These are phyloP conservation scores for Boletus sp. DNA, from an alignment of 768 basidiomycete genomes.

Conservation along the genomic window DNA sequence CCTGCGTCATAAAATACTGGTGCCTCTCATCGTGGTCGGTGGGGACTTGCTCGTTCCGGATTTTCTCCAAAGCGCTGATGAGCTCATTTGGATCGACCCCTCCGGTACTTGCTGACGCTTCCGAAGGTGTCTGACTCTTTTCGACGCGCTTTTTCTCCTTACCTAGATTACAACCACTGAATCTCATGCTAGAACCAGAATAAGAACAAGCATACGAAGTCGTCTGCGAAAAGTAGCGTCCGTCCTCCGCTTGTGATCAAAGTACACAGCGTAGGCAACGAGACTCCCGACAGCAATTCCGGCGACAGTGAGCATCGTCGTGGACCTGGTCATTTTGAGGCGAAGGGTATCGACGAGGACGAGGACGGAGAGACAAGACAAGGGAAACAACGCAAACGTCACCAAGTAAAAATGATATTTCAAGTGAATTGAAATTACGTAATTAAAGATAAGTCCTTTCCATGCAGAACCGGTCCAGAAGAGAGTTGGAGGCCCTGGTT, in stretches of 20 bases:
- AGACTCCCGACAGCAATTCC: constrained; percentile 50
- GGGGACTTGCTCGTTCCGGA: constrained; percentile 69
- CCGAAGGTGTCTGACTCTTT: constrained; percentile 54
- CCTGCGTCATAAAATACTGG: constrained; percentile 87
- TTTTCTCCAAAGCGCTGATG: constrained; percentile 56
- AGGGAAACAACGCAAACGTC: constrained; percentile 1
- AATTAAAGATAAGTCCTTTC: constrained; percentile 14
- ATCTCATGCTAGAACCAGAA: neutral
- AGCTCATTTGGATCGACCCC: constrained; percentile 52
- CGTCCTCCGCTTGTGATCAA: constrained; percentile 91
- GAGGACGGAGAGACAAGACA: constrained; percentile 14
- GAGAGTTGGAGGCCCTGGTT: neutral
- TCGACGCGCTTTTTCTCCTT: constrained; percentile 90
- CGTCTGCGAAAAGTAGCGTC: constrained; percentile 84
- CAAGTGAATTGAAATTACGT: constrained; percentile 18
- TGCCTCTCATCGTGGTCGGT: constrained; percentile 74
- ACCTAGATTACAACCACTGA: constrained; percentile 43
- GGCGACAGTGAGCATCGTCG: constrained; percentile 40
- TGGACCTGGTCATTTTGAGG: constrained; percentile 30
- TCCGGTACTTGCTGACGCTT: constrained; percentile 21
- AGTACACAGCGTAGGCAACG: constrained; percentile 85
- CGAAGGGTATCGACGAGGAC: neutral
- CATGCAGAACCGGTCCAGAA: neutral
- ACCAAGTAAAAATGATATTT: constrained; percentile 8
- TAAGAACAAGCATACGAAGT: constrained; percentile 57